Evolutionary conservation across 2,329 filamentous ascomycete species (phyloP).

Genomic region (Fusarium sp.): DNA sequence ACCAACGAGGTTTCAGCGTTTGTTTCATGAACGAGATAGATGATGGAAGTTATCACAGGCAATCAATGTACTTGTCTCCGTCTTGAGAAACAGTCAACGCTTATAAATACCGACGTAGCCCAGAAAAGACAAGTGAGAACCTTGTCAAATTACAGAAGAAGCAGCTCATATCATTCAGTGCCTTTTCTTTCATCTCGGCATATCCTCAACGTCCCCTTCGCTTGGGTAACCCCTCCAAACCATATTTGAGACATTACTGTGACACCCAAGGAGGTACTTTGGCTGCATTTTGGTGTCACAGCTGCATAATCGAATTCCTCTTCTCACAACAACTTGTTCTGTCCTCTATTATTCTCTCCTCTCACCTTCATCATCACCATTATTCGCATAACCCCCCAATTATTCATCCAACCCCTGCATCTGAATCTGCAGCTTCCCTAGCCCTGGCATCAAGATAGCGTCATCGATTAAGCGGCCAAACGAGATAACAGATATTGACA

Average conservation of each 20-base stretch:
- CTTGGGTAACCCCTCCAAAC: slow-evolving; percentile 18
- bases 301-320: slow-evolving; percentile 14
- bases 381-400: slow-evolving; percentile 2
- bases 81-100: background rate
- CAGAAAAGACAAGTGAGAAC: background rate
- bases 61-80: background rate
- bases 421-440: slow-evolving; percentile 15
- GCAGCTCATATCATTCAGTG: background rate
- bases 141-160: background rate
- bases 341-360: background rate
- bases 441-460: slow-evolving; percentile 30
- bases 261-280: background rate
- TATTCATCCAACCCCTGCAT: slow-evolving; percentile 22
- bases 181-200: background rate
- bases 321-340: background rate
- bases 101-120: background rate
- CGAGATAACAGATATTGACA: slow-evolving; percentile 10
- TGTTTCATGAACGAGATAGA: slow-evolving; percentile 3
- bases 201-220: slow-evolving; percentile 4
- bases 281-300: background rate
- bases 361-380: background rate
- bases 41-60: background rate
- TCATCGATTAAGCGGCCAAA: slow-evolving; percentile 31
- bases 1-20: slow-evolving; percentile 19
- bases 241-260: slow-evolving; percentile 23